Evolutionary conservation across 441 rosid species (phyloP).

Genomic region (Populus hybrid): DNA sequence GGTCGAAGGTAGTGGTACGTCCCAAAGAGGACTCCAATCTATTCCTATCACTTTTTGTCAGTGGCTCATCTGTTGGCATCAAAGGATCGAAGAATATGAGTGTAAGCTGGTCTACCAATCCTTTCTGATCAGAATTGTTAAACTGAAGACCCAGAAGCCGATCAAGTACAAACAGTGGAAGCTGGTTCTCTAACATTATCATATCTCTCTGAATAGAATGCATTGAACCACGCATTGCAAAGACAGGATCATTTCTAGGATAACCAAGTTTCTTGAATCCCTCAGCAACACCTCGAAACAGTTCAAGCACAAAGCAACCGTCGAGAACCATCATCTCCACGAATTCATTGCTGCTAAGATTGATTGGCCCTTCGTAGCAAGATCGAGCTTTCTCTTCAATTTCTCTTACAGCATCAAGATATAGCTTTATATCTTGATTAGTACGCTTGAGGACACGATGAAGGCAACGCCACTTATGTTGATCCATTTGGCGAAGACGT

Average conservation of each 20-base stretch:
- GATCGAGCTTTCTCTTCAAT: constrained; percentile 67
- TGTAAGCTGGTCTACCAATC: constrained; percentile 58
- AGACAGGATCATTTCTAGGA: constrained; percentile 70
- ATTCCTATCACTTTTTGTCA: constrained; percentile 50
- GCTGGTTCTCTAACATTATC: constrained; percentile 89
- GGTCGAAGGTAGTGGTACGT: constrained; percentile 43
- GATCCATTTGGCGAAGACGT: constrained; percentile 66
- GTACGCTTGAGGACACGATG: constrained; percentile 57
- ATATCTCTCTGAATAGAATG: constrained; percentile 85
- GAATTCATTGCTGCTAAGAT: constrained; percentile 62
- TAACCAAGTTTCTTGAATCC: constrained; percentile 72
- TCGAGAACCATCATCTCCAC: constrained; percentile 87
- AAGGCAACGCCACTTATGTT: constrained; percentile 81
- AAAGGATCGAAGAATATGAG: constrained; percentile 72
- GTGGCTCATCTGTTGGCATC: constrained; percentile 79
- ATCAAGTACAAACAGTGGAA: constrained; percentile 71
- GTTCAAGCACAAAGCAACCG: constrained; percentile 76
- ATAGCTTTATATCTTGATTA: constrained; percentile 44
- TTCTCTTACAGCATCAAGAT: constrained; percentile 57
- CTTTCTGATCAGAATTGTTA: constrained; percentile 49
- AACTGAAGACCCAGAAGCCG: constrained; percentile 61
- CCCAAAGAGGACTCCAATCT: constrained; percentile 48
- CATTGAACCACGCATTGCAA: constrained; percentile 81
- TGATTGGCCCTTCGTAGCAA: constrained; percentile 59
- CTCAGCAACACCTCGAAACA: constrained; percentile 64